Percentiles rank a stretch among this genome's conserved stretches.
Evolutionary conservation across 2,329 filamentous ascomycete genomes (phyloP).

Genomic region (Curvularia verruculosa): DNA sequence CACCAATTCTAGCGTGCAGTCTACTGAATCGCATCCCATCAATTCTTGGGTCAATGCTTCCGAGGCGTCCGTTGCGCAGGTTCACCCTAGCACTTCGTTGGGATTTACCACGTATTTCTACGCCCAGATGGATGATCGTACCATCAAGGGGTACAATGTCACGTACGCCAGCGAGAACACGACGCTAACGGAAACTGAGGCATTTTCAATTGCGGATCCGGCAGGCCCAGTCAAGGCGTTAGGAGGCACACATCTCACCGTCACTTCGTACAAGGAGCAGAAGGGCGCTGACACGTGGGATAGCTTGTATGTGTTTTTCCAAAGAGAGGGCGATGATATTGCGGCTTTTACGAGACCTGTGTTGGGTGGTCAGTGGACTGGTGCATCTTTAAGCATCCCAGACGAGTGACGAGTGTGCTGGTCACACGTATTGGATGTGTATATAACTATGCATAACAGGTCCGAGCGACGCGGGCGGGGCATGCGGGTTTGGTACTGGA

Average conservation of each 20-base stretch:
- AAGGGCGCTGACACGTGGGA: slow-evolving; percentile 24
- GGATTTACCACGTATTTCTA: slow-evolving; percentile 54
- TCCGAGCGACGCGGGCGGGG: neutral
- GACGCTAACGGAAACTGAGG: slow-evolving; percentile 32
- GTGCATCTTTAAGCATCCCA: slow-evolving; percentile 34
- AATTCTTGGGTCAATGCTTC: slow-evolving; percentile 48
- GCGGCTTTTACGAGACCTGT: slow-evolving; percentile 36
- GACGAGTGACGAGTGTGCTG: slow-evolving; percentile 11
- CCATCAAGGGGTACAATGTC: slow-evolving; percentile 50
- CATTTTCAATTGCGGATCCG: slow-evolving; percentile 42
- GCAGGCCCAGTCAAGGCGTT: slow-evolving; percentile 40
- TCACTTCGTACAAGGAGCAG: slow-evolving; percentile 42
- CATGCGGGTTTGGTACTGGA: neutral
- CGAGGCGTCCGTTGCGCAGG: slow-evolving; percentile 39
- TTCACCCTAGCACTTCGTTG: slow-evolving; percentile 49
- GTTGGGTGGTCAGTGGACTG: slow-evolving; percentile 38
- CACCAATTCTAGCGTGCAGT: slow-evolving; percentile 42
- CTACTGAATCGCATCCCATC: slow-evolving; percentile 46
- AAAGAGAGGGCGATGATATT: slow-evolving; percentile 39
- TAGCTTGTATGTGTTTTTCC: slow-evolving; percentile 45
- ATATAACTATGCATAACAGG: neutral
- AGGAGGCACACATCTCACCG: slow-evolving; percentile 50
- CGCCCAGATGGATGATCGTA: slow-evolving; percentile 46
- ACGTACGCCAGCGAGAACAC: slow-evolving; percentile 50
- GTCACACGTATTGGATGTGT: neutral